phyloP scores from a whole-genome alignment of 2,329 filamentous ascomycete genomes.

The Amesomyces nigricolor region DNA sequence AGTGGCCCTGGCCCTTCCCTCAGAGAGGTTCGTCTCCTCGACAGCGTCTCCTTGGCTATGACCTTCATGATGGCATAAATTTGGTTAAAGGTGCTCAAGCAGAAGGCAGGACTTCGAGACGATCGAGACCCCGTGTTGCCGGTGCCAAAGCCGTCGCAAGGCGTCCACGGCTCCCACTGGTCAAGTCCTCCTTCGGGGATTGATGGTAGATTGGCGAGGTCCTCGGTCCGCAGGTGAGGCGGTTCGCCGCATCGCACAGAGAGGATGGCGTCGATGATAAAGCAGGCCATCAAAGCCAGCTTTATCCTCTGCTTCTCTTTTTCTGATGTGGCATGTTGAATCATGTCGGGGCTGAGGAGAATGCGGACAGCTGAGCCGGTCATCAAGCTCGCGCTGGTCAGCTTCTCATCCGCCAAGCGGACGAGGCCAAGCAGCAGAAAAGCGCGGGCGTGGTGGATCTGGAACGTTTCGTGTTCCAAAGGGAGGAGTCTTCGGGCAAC shows the following conservation, averaged over 20 bases:
- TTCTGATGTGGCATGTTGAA: not conserved
- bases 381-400: slow-evolving; percentile 56
- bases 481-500: slow-evolving; percentile 47
- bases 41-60: slow-evolving; percentile 23
- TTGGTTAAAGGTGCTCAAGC: slow-evolving; percentile 40
- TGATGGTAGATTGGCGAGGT: slow-evolving; percentile 39
- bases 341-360: slow-evolving; percentile 31
- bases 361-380: slow-evolving; percentile 59
- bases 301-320: slow-evolving; percentile 13
- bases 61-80: slow-evolving; percentile 36
- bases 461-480: slow-evolving; percentile 41
- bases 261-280: slow-evolving; percentile 56
- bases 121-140: slow-evolving; percentile 20
- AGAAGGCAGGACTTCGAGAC: slow-evolving; percentile 31
- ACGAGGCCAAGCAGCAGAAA: slow-evolving; percentile 56
- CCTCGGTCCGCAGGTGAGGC: slow-evolving; percentile 44
- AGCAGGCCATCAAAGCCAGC: slow-evolving; percentile 46
- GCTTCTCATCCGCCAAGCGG: slow-evolving; percentile 54
- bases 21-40: slow-evolving; percentile 1
- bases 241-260: slow-evolving; percentile 46
- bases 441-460: slow-evolving; percentile 49
- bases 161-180: slow-evolving; percentile 69
- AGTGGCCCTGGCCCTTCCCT: slow-evolving; percentile 12
- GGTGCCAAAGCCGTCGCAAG: slow-evolving; percentile 38
- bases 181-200: slow-evolving; percentile 63